phyloP scores from a whole-genome alignment of 2,329 filamentous ascomycete species.

The Phaeoacremonium minimum region DNA sequence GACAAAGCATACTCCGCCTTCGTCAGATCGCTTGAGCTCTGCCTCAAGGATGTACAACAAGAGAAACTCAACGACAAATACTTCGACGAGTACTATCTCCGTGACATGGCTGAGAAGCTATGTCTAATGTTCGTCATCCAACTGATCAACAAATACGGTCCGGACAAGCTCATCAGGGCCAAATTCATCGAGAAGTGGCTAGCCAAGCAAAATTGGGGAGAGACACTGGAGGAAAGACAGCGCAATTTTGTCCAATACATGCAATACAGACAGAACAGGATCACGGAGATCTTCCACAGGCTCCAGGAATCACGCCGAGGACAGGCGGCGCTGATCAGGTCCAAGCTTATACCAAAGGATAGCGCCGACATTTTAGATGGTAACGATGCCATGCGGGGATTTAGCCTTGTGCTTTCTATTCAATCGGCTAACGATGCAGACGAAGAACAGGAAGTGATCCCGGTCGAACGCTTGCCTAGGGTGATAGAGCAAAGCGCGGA shows the following conservation, averaged over 20 bases:
- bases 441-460: slow-evolving; percentile 19
- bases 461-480: slow-evolving; percentile 26
- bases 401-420: slow-evolving; percentile 29
- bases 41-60: slow-evolving; percentile 43
- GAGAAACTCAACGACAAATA: slow-evolving; percentile 48
- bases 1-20: slow-evolving; percentile 50
- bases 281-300: slow-evolving; percentile 46
- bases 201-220: slow-evolving; percentile 67
- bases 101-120: slow-evolving; percentile 57
- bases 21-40: slow-evolving; percentile 56
- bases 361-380: slow-evolving; percentile 14
- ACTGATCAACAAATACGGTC: slow-evolving; percentile 55
- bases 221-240: slow-evolving; percentile 44
- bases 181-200: slow-evolving; percentile 71
- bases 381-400: slow-evolving; percentile 18
- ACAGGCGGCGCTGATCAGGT: slow-evolving; percentile 44
- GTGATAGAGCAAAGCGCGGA: slow-evolving; percentile 52
- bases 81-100: slow-evolving; percentile 60
- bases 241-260: slow-evolving; percentile 50
- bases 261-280: slow-evolving; percentile 44
- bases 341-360: slow-evolving; percentile 36
- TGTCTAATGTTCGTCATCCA: slow-evolving; percentile 54
- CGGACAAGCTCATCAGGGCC: slow-evolving; percentile 54
- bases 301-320: slow-evolving; percentile 47
- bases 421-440: slow-evolving; percentile 23